phyloP scores from a whole-genome alignment of 2,329 filamentous ascomycete species.

The Stagonosporopsis tanaceti region DNA sequence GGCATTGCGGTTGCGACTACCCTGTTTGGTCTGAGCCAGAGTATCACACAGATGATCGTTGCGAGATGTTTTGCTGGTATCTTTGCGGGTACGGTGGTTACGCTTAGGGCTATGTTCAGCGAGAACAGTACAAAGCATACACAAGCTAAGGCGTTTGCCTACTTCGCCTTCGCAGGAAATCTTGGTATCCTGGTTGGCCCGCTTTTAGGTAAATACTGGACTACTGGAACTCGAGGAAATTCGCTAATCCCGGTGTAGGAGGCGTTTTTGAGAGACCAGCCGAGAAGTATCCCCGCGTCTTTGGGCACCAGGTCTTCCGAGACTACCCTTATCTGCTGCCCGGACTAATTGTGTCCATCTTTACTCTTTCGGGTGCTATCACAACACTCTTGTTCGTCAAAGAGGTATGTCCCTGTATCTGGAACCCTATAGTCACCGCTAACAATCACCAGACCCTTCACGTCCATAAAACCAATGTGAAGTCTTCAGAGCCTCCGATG shows the following conservation, averaged over 20 bases:
- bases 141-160: conserved; percentile 76
- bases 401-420: conserved; percentile 55
- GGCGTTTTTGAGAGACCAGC: conserved; percentile 74
- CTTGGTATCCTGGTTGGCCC: conserved; percentile 78
- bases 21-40: conserved; percentile 72
- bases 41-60: conserved; percentile 77
- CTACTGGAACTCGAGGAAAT: neutral
- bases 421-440: neutral
- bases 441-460: conserved; percentile 42
- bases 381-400: conserved; percentile 65
- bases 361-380: conserved; percentile 64
- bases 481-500: conserved; percentile 43
- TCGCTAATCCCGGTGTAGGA: conserved; percentile 54
- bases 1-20: conserved; percentile 69
- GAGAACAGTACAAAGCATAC: conserved; percentile 75
- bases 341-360: conserved; percentile 63
- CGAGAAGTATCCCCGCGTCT: conserved; percentile 66
- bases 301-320: conserved; percentile 67
- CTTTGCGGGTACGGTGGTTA: conserved; percentile 77
- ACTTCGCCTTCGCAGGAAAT: conserved; percentile 79
- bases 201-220: conserved; percentile 56
- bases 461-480: conserved; percentile 29
- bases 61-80: conserved; percentile 75
- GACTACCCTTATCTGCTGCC: conserved; percentile 72
- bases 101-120: conserved; percentile 78